Base-by-base conservation (phyloP, 2,329 filamentous ascomycete species). In the Neoarthrinium moseri region DNA sequence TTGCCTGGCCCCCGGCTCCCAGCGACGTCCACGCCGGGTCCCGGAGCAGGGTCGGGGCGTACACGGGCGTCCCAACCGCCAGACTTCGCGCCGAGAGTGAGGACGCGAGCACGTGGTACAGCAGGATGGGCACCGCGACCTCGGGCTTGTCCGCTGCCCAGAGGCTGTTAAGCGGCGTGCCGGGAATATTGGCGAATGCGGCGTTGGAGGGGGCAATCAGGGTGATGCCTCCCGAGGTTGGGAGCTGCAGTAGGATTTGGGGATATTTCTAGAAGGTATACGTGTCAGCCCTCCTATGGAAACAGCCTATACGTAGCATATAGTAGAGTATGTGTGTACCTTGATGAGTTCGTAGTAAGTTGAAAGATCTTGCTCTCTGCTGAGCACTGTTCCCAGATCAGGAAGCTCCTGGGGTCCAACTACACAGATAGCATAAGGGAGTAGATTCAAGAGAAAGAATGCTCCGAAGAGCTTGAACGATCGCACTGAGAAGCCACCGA, bases 51-150 rank as follows among this genome's bases (percentile, higher is more conserved):
- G 73, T 76, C 23, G 68, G 59, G 26, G 68, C 60, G 45, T 75
- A 71, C 17, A 61, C 59, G 1, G 67, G 63, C 3, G 63, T 62
- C 2, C 70, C 70, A 1, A 57, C 48, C 2, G 60, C 48, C 27
- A 78, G 64, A 15, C 58, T 59, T 6, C 56, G 61, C 5, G 67
- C 66, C 4, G 62, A 56, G 11, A 83, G 69, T 12, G 71, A 73
- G 39, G 73, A 75, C 41, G 74, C 68, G 21, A 86, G 66, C 41
- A 86, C 74, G 63, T 87, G 83, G 62, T 87, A 87, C 41, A 74
- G 66, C 5, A 87, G 71, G 24, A 86, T 71, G 26, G 64, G 62
- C n/a, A 71, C 61, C 4, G 71, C 65, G 7, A 78, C 67, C 30
- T 67, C 64, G 40, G 63, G 58, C 54, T 76, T 62, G 5, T 78